A percentile compares a stretch with the other conserved stretches of the same genome.
Evolutionary conservation across 2,329 filamentous ascomycete species (phyloP).

Genomic region (Furcasterigmium furcatum): DNA sequence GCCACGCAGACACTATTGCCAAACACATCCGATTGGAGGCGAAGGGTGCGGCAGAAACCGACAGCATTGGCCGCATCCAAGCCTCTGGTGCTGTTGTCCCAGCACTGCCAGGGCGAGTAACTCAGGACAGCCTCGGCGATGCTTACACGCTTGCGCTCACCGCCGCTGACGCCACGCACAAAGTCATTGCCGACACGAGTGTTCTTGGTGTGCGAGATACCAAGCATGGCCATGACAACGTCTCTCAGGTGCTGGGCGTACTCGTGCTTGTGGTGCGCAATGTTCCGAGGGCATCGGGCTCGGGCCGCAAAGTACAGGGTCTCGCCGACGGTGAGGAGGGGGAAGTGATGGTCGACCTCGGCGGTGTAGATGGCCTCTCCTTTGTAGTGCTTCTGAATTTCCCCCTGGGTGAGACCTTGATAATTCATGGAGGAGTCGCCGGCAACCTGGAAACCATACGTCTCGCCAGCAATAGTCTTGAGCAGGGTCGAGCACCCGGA

Average conservation of each 20-base stretch:
- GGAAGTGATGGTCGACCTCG: constrained; percentile 62
- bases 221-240: constrained; percentile 50
- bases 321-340: constrained; percentile 55
- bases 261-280: constrained; percentile 36
- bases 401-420: neutral
- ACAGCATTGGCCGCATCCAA: constrained; percentile 64
- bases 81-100: constrained; percentile 61
- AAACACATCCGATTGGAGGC: constrained; percentile 57
- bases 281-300: constrained; percentile 42
- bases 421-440: constrained; percentile 2
- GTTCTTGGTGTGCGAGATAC: constrained; percentile 50
- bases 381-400: constrained; percentile 18
- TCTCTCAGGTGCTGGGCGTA: constrained; percentile 46
- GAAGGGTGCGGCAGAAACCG: constrained; percentile 61
- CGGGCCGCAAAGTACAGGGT: constrained; percentile 58
- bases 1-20: constrained; percentile 56
- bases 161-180: constrained; percentile 49
- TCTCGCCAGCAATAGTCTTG: constrained; percentile 29
- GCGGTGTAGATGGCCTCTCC: no score
- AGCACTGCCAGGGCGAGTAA: constrained; percentile 18
- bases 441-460: constrained; percentile 1
- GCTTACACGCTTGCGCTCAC: constrained; percentile 41
- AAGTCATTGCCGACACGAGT: constrained; percentile 52
- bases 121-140: constrained; percentile 26
- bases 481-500: no score